Evolutionary conservation across 208 protist genomes (phyloP).

Genomic region (Kentomonas sorsogonicus): DNA sequence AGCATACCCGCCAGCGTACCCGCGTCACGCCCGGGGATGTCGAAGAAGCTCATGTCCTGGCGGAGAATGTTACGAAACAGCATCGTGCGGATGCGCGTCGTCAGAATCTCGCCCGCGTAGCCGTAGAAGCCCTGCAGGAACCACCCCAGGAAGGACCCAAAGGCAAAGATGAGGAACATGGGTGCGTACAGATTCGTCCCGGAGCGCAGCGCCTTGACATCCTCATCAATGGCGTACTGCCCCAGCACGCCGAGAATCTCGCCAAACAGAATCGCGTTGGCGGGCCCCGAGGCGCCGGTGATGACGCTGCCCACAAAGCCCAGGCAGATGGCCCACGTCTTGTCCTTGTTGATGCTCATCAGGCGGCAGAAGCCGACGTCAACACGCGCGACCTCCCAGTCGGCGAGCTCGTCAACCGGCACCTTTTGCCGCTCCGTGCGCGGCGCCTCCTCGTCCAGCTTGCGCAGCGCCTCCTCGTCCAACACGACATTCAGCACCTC

Average conservation of each 20-base stretch:
- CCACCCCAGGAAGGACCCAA: constrained; percentile 32
- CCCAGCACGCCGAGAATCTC: constrained; percentile 35
- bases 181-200: constrained; percentile 39
- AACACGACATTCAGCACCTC: constrained; percentile 33
- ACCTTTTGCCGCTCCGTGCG: constrained; percentile 50
- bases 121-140: constrained; percentile 58
- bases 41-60: constrained; percentile 85
- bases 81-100: constrained; percentile 48
- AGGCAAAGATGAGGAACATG: constrained; percentile 42
- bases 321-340: constrained; percentile 31
- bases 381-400: constrained; percentile 47
- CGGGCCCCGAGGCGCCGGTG: constrained; percentile 27
- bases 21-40: constrained; percentile 60
- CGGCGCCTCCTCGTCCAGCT: constrained; percentile 38
- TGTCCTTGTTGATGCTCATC: constrained; percentile 28
- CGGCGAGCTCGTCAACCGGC: constrained; percentile 42
- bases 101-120: constrained; percentile 67
- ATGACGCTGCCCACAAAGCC: constrained; percentile 51
- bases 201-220: constrained; percentile 24
- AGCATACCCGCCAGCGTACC: constrained; percentile 68
- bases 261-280: constrained; percentile 42
- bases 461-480: constrained; percentile 34
- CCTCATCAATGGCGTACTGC: constrained; percentile 21
- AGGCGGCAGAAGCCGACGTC: constrained; percentile 38
- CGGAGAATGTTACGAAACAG: constrained; percentile 69